Evolutionary conservation across 495 filamentous ascomycete genomes (phyloP), one percentile per base, ranked within the genome.

Genomic region (Neurospora sp.): DNA sequence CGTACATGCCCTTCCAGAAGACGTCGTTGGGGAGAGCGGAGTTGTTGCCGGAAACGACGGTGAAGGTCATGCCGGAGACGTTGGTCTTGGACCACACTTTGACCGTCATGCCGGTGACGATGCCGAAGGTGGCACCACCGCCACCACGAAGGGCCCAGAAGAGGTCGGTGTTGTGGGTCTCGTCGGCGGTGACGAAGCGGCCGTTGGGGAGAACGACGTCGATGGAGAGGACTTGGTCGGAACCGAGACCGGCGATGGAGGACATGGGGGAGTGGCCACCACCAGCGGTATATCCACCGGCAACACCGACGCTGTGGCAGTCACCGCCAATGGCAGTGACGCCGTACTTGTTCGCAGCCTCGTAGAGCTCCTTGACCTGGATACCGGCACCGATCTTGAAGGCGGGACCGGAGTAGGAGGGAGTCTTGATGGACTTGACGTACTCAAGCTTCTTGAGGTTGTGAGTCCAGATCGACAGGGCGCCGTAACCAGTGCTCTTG

Each of bases 401-500:
- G 18, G 86, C 87, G 0, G 85, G 78, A 0, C 88, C 87, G 3
- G 71, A 77, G 73, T 87, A 89, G 35, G 72, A 73, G 37, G 77
- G 68, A 18, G 73, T 75, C 18, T 53, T 41, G 69, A 73, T 39
- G 68, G 72, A 70, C 71, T 71, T 12, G 45, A 76, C 31, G 70
- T 78, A 77, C 31, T 76, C 65, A 16, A 80, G 76, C 71, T 74
- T 75, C 39, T 79, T 73, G 47, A 85, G 76, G 40, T 86, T 77
- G 73, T 90, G 87, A 10, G 88, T 90, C 87, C 88, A 90, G 72
- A 91, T 80, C 31, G 83, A 82, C 14, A 90, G 77, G 5, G 86
- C 82, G 59, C 87, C 88, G 38, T 77, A 75, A 31, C 83, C 84
- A 2, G 74, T 74, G 2, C 78, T 86, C 79, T 89, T 89, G 71